Base-by-base conservation (phyloP, 2,329 filamentous ascomycete species). In the Cephalotrichum gorgonifer region DNA sequence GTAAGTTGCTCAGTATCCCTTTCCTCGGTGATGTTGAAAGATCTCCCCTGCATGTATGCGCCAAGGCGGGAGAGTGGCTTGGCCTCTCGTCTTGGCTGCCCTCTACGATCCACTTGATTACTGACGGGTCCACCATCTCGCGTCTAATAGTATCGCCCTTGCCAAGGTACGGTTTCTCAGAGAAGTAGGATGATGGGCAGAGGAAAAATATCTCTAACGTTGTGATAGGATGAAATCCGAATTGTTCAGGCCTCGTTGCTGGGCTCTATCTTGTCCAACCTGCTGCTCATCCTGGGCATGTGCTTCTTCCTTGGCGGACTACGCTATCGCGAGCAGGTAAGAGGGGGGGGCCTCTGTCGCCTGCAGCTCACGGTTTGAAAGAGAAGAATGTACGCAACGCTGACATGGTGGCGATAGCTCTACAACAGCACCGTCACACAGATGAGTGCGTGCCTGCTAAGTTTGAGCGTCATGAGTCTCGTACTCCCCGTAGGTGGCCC, bases 361-460 rank as follows among this genome's bases (percentile, higher is more conserved):
- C 6, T 39, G n/a, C n/a, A 33, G 15, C 25, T 44, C 7, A 30
- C n/a, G 27, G 20, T n/a, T 6, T 11, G 26, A 31, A 9, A 27
- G 6, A 5, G 42, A n/a, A 11, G 9, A n/a, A n/a, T n/a, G n/a
- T n/a, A n/a, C n/a, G n/a, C 22, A 20, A 20, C 7, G 3, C n/a
- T 9, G 17, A 22, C n/a, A 33, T 33, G 4, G 12, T 33, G 12
- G 30, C n/a, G 4, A 22, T 42, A 86, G 79, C 83, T 96, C 54
- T 96, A 95, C 69, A 96, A 95, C 68, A 93, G 83, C 67, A 95
- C 88, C 22, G 88, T 95, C 51, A 95, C 89, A 1, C 89, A 96
- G 64, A 95, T 95, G 88, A 95, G 88, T 62, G 90, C 90, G 47
- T 95, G 88, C 68, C 74, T 96, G 57, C 78, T 96, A 56, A 94